phyloP scores from a whole-genome alignment of 768 basidiomycete species.

The Clathrus columnatus region DNA sequence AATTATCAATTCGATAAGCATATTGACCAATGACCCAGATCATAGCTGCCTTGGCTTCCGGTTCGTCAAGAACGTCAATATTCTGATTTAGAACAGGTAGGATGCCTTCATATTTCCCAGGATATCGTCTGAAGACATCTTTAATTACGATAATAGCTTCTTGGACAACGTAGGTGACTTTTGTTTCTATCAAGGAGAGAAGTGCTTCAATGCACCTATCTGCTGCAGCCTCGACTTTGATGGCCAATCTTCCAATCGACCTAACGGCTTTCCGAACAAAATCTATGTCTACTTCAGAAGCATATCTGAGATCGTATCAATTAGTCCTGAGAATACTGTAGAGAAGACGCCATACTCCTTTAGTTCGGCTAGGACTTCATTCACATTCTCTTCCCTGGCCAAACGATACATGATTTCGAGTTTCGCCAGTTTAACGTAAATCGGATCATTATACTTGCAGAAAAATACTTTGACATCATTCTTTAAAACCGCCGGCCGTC shows the following conservation, averaged over 20 bases:
- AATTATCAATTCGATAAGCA: conserved; percentile 90
- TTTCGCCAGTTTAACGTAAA: conserved; percentile 97
- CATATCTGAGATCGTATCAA: conserved; percentile 52
- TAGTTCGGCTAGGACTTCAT: conserved; percentile 87
- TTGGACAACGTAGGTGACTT: conserved; percentile 94
- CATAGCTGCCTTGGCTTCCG: conserved; percentile 95
- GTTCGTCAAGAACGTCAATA: conserved; percentile 85
- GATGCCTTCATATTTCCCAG: conserved; percentile 92
- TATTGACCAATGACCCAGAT: conserved; percentile 98
- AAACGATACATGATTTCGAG: conserved; percentile 98
- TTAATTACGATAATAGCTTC: conserved; percentile 97
- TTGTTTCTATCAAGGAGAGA: conserved; percentile 81
- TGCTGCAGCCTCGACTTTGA: conserved; percentile 87
- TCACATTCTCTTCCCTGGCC: conserved; percentile 88
- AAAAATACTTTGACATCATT: conserved; percentile 99
- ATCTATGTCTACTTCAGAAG: conserved; percentile 96
- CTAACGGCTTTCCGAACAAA: conserved; percentile 97
- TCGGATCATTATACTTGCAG: conserved; percentile 99
- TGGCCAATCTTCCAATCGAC: conserved; percentile 94
- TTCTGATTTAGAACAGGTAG: conserved; percentile 91
- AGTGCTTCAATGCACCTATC: conserved; percentile 86
- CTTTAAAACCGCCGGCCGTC: conserved; percentile 82
- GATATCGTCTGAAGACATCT: conserved; percentile 95
- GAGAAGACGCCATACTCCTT: conserved; percentile 60
- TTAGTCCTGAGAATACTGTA: background rate